Base-by-base conservation (phyloP, 805 yeast species). In the Starmerella stigmatis region DNA sequence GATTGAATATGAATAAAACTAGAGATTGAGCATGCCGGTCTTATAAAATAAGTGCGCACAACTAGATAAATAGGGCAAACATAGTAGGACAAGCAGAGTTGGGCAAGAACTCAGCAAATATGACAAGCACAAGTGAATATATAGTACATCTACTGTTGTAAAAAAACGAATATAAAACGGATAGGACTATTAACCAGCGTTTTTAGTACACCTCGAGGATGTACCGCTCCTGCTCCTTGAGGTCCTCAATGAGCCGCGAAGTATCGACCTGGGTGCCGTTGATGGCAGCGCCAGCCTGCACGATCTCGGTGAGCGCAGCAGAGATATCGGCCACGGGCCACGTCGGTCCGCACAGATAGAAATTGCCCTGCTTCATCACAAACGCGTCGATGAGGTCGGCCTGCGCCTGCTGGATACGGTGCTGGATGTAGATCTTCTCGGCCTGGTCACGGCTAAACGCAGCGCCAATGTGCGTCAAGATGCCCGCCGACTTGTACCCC, bases 241-340 rank as follows among this genome's bases (percentile, higher is more conserved):
- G 73, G 50, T 84, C 94, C 66, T 89, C 97, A 59, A 89, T 86
- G 41, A 77, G 86, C 59, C 78, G 78, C 39, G 79, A 77, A 53
- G 80, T 72, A 57, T 88, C 94, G 47, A 83, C 69, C 57, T 73
- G 71, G 42, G 71, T 74, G 46, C 92, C 94, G 44, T 69, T 72
- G 53, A 68, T 70, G 43, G 68, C 70, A 21, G 94, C 94, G 52
- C 84, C 94, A 37, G 74, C 73, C 20, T 65, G 64, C 42, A 86
- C 72, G 56, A 89, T 81, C 53, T 85, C 94, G 59, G 81, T 81
- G 55, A 89, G 70, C 57, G 95, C 94, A 35, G 80, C 81, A 43
- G 95, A 83, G 57, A 89, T 83, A 63, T 88, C 96, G 10, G 97
- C 96, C 60, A 89, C 96, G 27, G 97, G 97, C 97, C 97, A 89